phyloP scores from a whole-genome alignment of 2,329 filamentous ascomycete species.

The Aspergillus thermomutatus region DNA sequence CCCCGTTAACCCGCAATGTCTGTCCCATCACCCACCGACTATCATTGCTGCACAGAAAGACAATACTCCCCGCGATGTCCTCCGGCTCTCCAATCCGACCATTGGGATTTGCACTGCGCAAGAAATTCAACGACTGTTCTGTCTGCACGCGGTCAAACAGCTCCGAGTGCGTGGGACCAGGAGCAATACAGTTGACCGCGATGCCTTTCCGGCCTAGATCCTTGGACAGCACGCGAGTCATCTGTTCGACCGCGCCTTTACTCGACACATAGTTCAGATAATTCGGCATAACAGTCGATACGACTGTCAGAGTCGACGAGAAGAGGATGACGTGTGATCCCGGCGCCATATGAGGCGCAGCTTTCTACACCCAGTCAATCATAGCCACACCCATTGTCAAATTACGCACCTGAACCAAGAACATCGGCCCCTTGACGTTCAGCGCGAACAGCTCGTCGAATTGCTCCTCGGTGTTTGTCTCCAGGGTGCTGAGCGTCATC shows the following conservation, averaged over 20 bases:
- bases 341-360: constrained; percentile 49
- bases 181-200: constrained; percentile 50
- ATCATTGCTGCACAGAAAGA: constrained; percentile 41
- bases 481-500: constrained; percentile 50
- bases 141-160: constrained; percentile 53
- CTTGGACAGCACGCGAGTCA: constrained; percentile 54
- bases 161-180: constrained; percentile 55
- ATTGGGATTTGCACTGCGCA: constrained; percentile 43
- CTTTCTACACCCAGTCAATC: constrained; percentile 39
- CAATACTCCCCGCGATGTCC: constrained; percentile 49
- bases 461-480: constrained; percentile 48
- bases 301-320: constrained; percentile 43
- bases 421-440: constrained; percentile 59
- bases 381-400: neutral
- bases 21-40: constrained; percentile 49
- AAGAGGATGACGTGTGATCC: constrained; percentile 53
- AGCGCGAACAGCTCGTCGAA: constrained; percentile 51
- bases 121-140: constrained; percentile 44
- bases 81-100: constrained; percentile 48
- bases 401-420: constrained; percentile 41
- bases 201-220: constrained; percentile 53
- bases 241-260: constrained; percentile 60
- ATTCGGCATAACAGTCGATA: constrained; percentile 40
- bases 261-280: constrained; percentile 55
- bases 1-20: constrained; percentile 46